Evolutionary conservation across 768 basidiomycete species (phyloP).

Genomic region (Mycena filopes): DNA sequence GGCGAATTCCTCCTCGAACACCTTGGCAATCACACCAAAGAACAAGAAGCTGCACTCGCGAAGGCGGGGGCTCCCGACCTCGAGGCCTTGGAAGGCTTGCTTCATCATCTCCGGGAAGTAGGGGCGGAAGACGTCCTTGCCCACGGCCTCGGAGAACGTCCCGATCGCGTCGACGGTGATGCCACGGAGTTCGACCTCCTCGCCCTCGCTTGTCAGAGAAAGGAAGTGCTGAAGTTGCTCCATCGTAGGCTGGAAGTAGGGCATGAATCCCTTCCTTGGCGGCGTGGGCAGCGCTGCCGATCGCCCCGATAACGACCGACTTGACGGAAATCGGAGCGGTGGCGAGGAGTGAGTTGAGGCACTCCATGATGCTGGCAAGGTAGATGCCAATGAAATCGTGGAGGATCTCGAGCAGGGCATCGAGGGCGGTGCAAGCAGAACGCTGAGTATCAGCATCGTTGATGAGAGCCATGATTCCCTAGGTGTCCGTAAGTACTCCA

Average conservation of each 20-base stretch:
- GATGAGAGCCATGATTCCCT: constrained; percentile 93
- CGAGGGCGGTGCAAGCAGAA: constrained; percentile 95
- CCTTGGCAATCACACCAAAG: constrained; percentile 98
- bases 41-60: constrained; percentile 97
- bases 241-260: constrained; percentile 96
- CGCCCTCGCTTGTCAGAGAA: constrained; percentile 84
- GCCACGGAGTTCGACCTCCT: constrained; percentile 93
- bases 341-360: constrained; percentile 87
- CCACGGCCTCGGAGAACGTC: constrained; percentile 97
- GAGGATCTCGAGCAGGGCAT: constrained; percentile 94
- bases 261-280: constrained; percentile 90
- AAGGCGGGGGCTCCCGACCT: constrained; percentile 86
- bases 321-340: constrained; percentile 89
- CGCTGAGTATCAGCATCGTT: constrained; percentile 89
- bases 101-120: constrained; percentile 98
- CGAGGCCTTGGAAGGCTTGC: constrained; percentile 90
- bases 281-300: constrained; percentile 97
- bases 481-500: constrained; percentile 9
- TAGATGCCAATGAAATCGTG: constrained; percentile 92
- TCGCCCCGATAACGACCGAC: constrained; percentile 95
- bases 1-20: constrained; percentile 95
- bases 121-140: constrained; percentile 91
- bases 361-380: constrained; percentile 93
- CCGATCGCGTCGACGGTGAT: constrained; percentile 99
- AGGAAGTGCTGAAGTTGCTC: constrained; percentile 90